phyloP scores from a whole-genome alignment of 2,329 filamentous ascomycete genomes.

The Pseudogymnoascus sp. region DNA sequence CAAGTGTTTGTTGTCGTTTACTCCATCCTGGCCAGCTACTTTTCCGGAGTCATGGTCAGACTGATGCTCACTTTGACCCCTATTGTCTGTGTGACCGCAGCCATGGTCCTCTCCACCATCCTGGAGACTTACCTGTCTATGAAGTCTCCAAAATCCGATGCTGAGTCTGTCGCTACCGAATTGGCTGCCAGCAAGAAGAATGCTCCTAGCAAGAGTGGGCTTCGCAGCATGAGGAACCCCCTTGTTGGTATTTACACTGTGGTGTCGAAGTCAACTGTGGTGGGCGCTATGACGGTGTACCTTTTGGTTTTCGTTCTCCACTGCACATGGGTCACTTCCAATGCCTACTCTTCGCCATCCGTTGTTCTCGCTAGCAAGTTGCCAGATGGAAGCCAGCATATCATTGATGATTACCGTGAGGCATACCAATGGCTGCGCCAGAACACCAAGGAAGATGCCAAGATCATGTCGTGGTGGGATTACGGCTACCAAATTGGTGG shows the following conservation, averaged over 20 bases:
- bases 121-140: conserved; percentile 75
- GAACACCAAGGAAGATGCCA: conserved; percentile 89
- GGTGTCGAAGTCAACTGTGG: conserved; percentile 71
- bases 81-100: conserved; percentile 89
- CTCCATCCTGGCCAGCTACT: conserved; percentile 93
- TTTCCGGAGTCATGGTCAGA: conserved; percentile 98
- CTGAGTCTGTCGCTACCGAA: conserved; percentile 35
- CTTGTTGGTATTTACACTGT: conserved; percentile 75
- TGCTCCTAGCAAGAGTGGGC: conserved; percentile 41
- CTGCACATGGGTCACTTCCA: conserved; percentile 99
- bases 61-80: conserved; percentile 96
- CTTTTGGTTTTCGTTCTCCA: conserved; percentile 90
- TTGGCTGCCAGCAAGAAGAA: conserved; percentile 41
- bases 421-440: conserved; percentile 99
- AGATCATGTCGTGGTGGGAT: conserved; percentile 99
- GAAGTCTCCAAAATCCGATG: conserved; percentile 50
- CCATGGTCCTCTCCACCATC: conserved; percentile 78
- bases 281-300: conserved; percentile 65
- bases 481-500: conserved; percentile 99
- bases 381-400: conserved; percentile 92
- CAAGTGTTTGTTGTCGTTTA: conserved; percentile 98
- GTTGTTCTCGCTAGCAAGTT: conserved; percentile 88
- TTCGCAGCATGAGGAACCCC: conserved; percentile 65
- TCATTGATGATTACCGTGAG: conserved; percentile 98
- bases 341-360: conserved; percentile 96